Evolutionary conservation across 192 early-diverging fungal genomes (phyloP), one percentile per base, ranked within the genome.

Genomic region (Dissophora ornata): DNA sequence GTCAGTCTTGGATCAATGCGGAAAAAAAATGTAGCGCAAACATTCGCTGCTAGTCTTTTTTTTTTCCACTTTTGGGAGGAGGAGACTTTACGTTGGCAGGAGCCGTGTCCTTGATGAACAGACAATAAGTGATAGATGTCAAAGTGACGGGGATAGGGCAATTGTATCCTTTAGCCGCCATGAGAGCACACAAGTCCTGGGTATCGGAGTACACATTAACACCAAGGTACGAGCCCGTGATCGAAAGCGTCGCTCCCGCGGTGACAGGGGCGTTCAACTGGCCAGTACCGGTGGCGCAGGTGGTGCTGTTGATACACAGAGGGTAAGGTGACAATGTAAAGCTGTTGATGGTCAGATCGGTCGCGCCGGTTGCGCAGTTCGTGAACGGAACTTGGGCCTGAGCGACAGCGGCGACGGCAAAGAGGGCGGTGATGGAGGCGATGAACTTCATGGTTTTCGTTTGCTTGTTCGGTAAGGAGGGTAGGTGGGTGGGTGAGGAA

Each of bases 401-500:
- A 40, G 71, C 83, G 30, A 81, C 47, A 15, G 63, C 57, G 48
- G 81, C 57, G 21, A 80, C 57, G 48, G 75, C 69, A 13, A 45
- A n/a, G 44, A 87, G 41, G 33, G 85, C 80, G 44, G 80, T 81
- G 45, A 84, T 21, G 53, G 81, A 83, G 57, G 82, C 53, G 48
- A 82, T 42, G 67, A 71, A 78, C 83, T 87, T 87, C 80, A 82
- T 73, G 22, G 25, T 45, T 15, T 61, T n/a, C n/a, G n/a, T n/a
- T n/a, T n/a, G n/a, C n/a, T n/a, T n/a, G n/a, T n/a, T n/a, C n/a
- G n/a, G n/a, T n/a, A n/a, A n/a, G n/a, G 45, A 34, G 28, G 9
- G 24, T 22, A 5, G 5, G 21, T 52, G 40, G 2, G 10, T 32
- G 29, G 52, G 7, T 21, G 15, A 18, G 59, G 57, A 3, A 28